These are phyloP conservation scores for Huiozyma sinensis DNA, from an alignment of 805 yeast species.

Conservation along the genomic window DNA sequence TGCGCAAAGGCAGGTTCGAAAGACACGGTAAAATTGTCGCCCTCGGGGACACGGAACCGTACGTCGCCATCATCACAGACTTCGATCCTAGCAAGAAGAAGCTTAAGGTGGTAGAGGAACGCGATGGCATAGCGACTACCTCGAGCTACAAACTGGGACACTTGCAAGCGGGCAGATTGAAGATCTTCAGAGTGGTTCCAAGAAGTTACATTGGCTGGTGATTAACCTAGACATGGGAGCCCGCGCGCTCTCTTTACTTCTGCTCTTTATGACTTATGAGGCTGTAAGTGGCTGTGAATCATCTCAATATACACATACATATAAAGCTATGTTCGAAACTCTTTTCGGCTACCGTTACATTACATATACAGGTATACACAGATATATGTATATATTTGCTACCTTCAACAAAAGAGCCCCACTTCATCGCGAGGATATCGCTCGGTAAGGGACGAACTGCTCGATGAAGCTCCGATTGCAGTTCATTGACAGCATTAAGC, in stretches of 20 bases:
- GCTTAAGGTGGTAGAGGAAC: slow-evolving; percentile 53
- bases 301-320: too few relatives aligned
- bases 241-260: neutral
- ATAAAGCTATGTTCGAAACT: too few relatives aligned
- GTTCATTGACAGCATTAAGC: neutral
- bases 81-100: slow-evolving; percentile 67
- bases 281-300: neutral
- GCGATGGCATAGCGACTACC: slow-evolving; percentile 43
- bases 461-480: neutral
- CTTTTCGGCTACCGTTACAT: too few relatives aligned
- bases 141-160: slow-evolving; percentile 61
- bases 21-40: slow-evolving; percentile 38
- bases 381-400: too few relatives aligned
- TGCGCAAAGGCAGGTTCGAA: slow-evolving; percentile 64
- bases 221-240: neutral
- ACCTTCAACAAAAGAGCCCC: too few relatives aligned
- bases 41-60: slow-evolving; percentile 46
- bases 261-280: neutral
- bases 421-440: too few relatives aligned
- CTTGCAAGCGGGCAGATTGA: slow-evolving; percentile 66
- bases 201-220: slow-evolving; percentile 68
- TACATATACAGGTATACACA: too few relatives aligned
- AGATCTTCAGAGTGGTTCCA: slow-evolving; percentile 72
- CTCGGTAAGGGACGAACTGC: too few relatives aligned
- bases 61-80: slow-evolving; percentile 53